Evolutionary conservation across 352 stramenopile species (phyloP).

Genomic region (Poterioochromonas sp.): DNA sequence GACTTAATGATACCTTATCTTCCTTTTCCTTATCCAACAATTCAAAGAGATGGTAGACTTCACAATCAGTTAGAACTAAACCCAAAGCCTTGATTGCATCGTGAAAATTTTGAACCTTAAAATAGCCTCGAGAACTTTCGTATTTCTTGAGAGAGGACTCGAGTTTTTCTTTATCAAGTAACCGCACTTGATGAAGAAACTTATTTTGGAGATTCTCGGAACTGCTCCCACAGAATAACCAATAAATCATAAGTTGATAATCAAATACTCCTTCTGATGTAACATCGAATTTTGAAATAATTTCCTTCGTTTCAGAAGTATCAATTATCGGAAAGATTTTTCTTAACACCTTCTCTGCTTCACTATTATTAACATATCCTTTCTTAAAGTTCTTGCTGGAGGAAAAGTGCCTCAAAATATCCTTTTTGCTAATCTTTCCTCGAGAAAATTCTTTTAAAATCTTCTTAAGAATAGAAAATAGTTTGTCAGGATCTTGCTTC

Average conservation of each 20-base stretch:
- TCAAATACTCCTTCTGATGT: neutral
- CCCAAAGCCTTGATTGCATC: neutral
- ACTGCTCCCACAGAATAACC: neutral
- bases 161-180: neutral
- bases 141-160: too few species aligned
- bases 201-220: neutral
- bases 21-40: neutral
- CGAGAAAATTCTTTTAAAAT: too few species aligned
- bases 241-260: neutral
- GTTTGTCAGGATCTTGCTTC: too few species aligned
- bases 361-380: neutral
- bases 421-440: too few species aligned
- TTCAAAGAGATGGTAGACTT: neutral
- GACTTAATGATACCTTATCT: neutral
- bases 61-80: neutral
- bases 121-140: too few species aligned
- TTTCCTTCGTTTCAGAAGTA: neutral
- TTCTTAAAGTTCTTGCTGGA: neutral
- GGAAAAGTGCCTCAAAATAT: too few species aligned
- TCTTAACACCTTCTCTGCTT: neutral
- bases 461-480: too few species aligned
- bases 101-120: too few species aligned
- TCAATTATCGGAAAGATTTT: neutral
- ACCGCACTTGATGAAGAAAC: neutral
- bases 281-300: neutral